These are phyloP conservation scores for Neofusicoccum sp. DNA, from an alignment of 2,329 filamentous ascomycete species.

Conservation along the genomic window DNA sequence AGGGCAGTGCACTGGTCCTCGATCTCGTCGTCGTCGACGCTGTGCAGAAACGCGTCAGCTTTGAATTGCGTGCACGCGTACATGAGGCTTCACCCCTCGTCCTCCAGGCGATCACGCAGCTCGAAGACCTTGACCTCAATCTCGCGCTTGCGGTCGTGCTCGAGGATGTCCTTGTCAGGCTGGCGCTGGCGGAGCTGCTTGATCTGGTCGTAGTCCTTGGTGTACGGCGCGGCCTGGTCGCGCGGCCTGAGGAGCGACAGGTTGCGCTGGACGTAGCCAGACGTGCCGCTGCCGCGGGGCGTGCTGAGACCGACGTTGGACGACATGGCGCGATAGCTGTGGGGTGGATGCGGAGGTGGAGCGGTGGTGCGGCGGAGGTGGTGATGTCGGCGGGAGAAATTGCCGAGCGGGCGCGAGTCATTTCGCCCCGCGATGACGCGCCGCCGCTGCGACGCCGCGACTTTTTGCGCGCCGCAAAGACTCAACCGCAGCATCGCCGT, in stretches of 20 bases:
- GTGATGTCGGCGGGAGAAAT: neutral
- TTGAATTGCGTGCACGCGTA: neutral
- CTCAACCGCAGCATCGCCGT: neutral
- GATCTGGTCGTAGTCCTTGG: constrained; percentile 67
- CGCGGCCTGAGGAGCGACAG: constrained; percentile 84
- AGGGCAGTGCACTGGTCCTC: constrained; percentile 72
- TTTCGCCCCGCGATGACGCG: constrained; percentile 22
- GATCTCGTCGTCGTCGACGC: constrained; percentile 86
- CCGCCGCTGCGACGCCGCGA: neutral
- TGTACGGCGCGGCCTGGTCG: constrained; percentile 78
- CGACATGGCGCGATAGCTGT: constrained; percentile 64
- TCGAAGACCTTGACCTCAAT: constrained; percentile 95
- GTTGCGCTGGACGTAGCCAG: constrained; percentile 96
- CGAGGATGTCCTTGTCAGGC: constrained; percentile 88
- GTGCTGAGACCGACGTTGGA: constrained; percentile 96
- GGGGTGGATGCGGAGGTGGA: neutral
- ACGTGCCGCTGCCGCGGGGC: constrained; percentile 91
- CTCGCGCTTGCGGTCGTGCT: constrained; percentile 88
- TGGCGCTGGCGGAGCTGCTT: constrained; percentile 78
- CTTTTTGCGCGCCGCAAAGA: neutral
- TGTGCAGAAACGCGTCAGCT: constrained; percentile 39
- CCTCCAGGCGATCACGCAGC: constrained; percentile 86
- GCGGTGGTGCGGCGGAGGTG: neutral
- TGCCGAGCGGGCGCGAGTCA: constrained; percentile 2
- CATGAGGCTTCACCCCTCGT: constrained; percentile 68